Conservation (phyloP, 2,329 filamentous ascomycete genomes). For the Pyrenochaeta sp. region DNA sequence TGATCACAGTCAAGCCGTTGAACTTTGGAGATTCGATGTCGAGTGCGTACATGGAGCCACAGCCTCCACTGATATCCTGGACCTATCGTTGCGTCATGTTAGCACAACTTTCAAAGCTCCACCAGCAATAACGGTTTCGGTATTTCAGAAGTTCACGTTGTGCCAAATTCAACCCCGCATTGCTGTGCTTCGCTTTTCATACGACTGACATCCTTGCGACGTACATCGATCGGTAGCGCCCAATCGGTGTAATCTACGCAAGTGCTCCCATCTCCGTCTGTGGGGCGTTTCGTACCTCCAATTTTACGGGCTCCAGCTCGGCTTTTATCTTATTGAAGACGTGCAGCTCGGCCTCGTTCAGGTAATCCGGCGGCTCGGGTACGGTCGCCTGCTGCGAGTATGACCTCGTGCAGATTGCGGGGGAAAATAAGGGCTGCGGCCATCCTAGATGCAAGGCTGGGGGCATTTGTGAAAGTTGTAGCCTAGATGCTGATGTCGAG, state of each 20-base stretch:
- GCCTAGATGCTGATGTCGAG: constrained; percentile 20
- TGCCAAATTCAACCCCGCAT: constrained; percentile 3
- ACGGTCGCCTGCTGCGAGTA: constrained; percentile 36
- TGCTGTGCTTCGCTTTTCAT: neutral
- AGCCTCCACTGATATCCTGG: constrained; percentile 83
- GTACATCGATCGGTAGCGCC: constrained; percentile 17
- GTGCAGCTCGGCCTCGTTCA: constrained; percentile 56
- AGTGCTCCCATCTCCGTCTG: constrained; percentile 9
- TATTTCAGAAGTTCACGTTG: neutral
- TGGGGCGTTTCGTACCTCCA: constrained; percentile 52
- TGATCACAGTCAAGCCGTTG: constrained; percentile 74
- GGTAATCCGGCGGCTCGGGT: constrained; percentile 56
- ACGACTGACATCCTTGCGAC: constrained; percentile 15
- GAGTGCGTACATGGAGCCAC: constrained; percentile 87
- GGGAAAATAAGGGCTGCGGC: constrained; percentile 7
- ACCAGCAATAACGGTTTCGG: neutral
- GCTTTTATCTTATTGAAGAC: constrained; percentile 58
- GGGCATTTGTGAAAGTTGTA: constrained; percentile 5
- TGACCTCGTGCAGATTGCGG: constrained; percentile 18
- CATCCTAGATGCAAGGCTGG: constrained; percentile 15
- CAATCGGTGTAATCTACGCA: constrained; percentile 18
- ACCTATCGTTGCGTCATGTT: constrained; percentile 58
- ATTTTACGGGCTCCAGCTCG: constrained; percentile 52
- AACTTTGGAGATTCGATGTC: constrained; percentile 78
- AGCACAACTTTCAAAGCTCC: constrained; percentile 10